A percentile compares a stretch with the other conserved stretches of the same genome.
phyloP scores from a whole-genome alignment of 2,329 filamentous ascomycete species.

The Pseudocercospora cruenta region DNA sequence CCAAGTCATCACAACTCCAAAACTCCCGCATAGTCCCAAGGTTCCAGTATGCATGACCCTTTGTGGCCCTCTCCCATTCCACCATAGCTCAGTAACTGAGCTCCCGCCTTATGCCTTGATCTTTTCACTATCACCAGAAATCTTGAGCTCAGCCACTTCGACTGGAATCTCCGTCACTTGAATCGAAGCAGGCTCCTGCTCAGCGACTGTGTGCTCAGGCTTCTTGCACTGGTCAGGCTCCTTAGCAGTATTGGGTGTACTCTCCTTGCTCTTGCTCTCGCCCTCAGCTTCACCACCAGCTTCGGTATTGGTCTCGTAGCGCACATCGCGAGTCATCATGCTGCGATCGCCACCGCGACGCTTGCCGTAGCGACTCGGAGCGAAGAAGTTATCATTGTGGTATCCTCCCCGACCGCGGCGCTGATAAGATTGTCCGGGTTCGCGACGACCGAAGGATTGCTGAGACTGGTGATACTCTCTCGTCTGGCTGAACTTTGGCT shows the following conservation, averaged over 20 bases:
- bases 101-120: not conserved
- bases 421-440: not conserved
- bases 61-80: not conserved
- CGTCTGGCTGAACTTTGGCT: not conserved
- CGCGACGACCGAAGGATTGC: not conserved
- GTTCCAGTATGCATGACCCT: not conserved
- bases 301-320: not conserved
- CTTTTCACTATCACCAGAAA: not conserved
- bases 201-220: not conserved
- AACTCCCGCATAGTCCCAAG: not conserved
- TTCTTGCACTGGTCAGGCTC: not conserved
- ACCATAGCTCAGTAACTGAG: not conserved
- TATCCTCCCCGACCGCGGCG: not conserved
- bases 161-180: not conserved
- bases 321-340: not conserved
- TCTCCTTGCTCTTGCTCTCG: not conserved
- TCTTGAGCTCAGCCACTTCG: not conserved
- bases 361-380: constrained; percentile 5
- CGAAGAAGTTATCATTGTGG: not conserved
- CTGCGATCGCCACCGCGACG: constrained; percentile 1
- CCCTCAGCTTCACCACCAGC: not conserved
- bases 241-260: not conserved
- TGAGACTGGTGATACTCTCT: not conserved
- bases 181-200: not conserved
- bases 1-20: not conserved